Base-by-base conservation (phyloP, 352 stramenopile species). In the Pythium monospermum region DNA sequence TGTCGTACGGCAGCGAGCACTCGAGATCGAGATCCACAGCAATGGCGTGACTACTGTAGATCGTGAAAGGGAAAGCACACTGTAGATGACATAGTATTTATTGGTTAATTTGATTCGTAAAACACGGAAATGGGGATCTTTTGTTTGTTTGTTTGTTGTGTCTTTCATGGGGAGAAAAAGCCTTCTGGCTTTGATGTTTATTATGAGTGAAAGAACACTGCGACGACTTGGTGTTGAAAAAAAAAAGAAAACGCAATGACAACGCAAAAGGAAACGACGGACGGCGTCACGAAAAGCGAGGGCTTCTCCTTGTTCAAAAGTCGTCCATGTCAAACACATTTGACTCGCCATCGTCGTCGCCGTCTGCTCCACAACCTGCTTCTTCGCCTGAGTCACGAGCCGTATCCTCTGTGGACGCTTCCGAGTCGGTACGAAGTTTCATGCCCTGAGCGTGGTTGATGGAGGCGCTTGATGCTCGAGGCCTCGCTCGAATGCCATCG, bases 251-350 rank as follows among this genome's bases (percentile, higher is more conserved):
- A n/a, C n/a, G n/a, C n/a, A n/a, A n/a, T n/a, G n/a, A n/a, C n/a
- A n/a, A n/a, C n/a, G n/a, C n/a, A n/a, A n/a, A n/a, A 13, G 30
- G 13, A 35, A 35, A 35, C 7, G 36, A 41, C 19, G 36, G 18
- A n/a, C 12, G 12, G 11, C 7, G 12, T 10, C 11, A 41, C 8
- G 36, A 16, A 41, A n/a, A 8, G 12, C 6, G 36, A 18, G 10
- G n/a, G 19, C n/a, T n/a, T n/a, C n/a, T n/a, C n/a, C n/a, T n/a
- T 30, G 28, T 25, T 69, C 62, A 82, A 23, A 87, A 53, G 27
- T 87, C 72, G 53, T 86, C 76, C 76, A 87, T 87, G 51, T 71
- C 68, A 38, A 87, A 87, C 19, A 87, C 61, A 37, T 74, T 49
- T 6, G 40, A 31, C 23, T 62, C 48, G 6, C 25, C 63, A 28